Conservation (phyloP, 2,329 filamentous ascomycete species). For the Truncatella angustata region DNA sequence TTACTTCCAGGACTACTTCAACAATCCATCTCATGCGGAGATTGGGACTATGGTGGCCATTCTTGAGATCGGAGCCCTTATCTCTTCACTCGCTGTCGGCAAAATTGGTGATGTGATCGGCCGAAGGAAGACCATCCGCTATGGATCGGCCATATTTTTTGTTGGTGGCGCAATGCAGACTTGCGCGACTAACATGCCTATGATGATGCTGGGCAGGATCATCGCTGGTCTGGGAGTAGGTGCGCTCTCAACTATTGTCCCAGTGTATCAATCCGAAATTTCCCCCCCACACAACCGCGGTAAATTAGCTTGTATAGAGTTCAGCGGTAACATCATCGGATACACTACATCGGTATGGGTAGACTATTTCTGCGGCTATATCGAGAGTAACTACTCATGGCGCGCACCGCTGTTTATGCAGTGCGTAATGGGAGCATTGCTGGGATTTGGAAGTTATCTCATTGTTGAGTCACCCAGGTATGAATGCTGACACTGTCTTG, state of each 20-base stretch:
- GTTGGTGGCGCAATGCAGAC: conserved; percentile 83
- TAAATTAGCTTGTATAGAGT: conserved; percentile 95
- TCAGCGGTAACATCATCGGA: conserved; percentile 93
- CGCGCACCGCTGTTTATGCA: conserved; percentile 87
- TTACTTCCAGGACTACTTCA: conserved; percentile 89
- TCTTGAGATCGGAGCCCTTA: conserved; percentile 87
- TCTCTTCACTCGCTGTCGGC: conserved; percentile 83
- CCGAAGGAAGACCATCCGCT: conserved; percentile 84
- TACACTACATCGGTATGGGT: conserved; percentile 98
- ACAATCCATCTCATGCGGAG: conserved; percentile 80
- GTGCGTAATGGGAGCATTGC: conserved; percentile 86
- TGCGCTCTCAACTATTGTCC: conserved; percentile 86
- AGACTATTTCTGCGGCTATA: conserved; percentile 94
- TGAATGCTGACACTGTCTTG: conserved; percentile 16
- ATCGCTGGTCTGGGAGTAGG: conserved; percentile 85
- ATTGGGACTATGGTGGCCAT: conserved; percentile 98
- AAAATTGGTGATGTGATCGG: conserved; percentile 90
- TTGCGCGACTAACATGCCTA: conserved; percentile 75
- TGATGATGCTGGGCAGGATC: conserved; percentile 85
- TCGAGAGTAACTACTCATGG: conserved; percentile 84
- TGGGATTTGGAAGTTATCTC: conserved; percentile 81
- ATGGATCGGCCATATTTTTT: conserved; percentile 87
- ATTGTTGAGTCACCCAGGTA: conserved; percentile 96
- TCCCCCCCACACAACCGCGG: conserved; percentile 95
- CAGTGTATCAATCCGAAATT: conserved; percentile 92